Conservation (phyloP, 2,329 filamentous ascomycete species). For the Aspergillus spinulosporus region DNA sequence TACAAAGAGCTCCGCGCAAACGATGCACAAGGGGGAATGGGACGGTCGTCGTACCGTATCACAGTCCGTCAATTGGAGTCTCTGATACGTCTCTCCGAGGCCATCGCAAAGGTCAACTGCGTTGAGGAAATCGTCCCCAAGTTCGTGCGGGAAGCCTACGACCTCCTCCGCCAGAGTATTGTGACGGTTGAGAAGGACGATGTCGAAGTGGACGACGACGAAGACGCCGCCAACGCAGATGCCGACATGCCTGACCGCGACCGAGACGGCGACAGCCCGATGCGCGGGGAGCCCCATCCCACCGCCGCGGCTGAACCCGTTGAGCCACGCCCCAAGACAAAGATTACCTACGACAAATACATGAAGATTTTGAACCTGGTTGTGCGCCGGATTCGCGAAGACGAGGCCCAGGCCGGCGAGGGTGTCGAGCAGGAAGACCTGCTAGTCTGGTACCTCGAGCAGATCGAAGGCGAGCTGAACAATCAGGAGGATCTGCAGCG, state of each 20-base stretch:
- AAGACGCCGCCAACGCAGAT: conserved; percentile 49
- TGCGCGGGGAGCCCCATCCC: conserved; percentile 53
- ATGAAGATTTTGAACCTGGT: conserved; percentile 85
- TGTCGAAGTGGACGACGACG: conserved; percentile 85
- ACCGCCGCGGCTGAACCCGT: conserved; percentile 39
- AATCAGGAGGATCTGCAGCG: conserved; percentile 77
- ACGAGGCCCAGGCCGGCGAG: conserved; percentile 72
- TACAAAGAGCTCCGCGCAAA: conserved; percentile 95
- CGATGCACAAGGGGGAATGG: conserved; percentile 90
- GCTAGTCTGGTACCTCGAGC: conserved; percentile 86
- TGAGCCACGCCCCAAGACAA: conserved; percentile 64
- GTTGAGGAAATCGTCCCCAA: conserved; percentile 81
- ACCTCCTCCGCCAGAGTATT: conserved; percentile 88
- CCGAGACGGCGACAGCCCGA: conserved; percentile 53
- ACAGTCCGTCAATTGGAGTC: conserved; percentile 95
- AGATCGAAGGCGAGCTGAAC: conserved; percentile 79
- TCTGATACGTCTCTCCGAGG: conserved; percentile 91
- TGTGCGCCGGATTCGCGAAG: conserved; percentile 78
- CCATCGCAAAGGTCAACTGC: conserved; percentile 98
- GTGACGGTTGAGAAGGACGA: conserved; percentile 98
- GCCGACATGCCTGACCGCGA: conserved; percentile 53
- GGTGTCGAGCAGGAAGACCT: conserved; percentile 83
- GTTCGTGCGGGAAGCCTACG: conserved; percentile 90
- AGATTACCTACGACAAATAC: conserved; percentile 95
- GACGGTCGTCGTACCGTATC: conserved; percentile 94